phyloP scores from a whole-genome alignment of 305 asterid species.

The Lippia alba region DNA sequence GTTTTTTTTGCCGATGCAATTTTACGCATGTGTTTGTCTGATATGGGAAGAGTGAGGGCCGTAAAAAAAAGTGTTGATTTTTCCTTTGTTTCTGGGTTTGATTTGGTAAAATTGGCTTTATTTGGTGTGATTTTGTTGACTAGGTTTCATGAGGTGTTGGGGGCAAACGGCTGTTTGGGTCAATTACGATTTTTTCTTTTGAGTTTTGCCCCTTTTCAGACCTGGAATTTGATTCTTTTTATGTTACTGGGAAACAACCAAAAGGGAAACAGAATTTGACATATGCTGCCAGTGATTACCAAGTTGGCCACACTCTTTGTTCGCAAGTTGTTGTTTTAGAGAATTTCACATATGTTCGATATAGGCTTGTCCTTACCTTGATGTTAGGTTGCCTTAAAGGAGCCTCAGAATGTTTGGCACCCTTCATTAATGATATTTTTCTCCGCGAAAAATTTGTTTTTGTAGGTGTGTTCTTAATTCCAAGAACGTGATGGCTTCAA shows the following conservation, averaged over 20 bases:
- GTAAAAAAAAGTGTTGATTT: not conserved
- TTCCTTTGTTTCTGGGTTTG: not conserved
- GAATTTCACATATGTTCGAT: not conserved
- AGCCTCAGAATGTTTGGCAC: not conserved
- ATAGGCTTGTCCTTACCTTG: not conserved
- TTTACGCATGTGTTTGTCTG: not conserved
- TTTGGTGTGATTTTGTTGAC: not conserved
- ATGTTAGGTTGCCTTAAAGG: not conserved
- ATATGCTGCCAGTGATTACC: not conserved
- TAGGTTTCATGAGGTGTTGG: slow-evolving; percentile 4
- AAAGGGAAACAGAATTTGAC: not conserved
- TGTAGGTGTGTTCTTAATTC: not conserved
- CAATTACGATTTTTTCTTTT: not conserved
- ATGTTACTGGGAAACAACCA: not conserved
- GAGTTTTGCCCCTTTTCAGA: not conserved
- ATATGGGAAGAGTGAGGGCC: not conserved
- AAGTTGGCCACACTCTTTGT: not conserved
- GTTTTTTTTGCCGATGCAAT: not conserved
- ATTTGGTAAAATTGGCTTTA: not conserved
- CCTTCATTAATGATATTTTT: not conserved
- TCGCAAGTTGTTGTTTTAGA: not conserved
- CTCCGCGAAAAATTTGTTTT: not conserved
- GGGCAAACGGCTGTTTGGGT: not conserved
- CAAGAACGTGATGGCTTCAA: slow-evolving; percentile 58
- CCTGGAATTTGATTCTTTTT: not conserved